phyloP scores from a whole-genome alignment of 2,329 filamentous ascomycete genomes.

The Colletotrichum liaoningense region DNA sequence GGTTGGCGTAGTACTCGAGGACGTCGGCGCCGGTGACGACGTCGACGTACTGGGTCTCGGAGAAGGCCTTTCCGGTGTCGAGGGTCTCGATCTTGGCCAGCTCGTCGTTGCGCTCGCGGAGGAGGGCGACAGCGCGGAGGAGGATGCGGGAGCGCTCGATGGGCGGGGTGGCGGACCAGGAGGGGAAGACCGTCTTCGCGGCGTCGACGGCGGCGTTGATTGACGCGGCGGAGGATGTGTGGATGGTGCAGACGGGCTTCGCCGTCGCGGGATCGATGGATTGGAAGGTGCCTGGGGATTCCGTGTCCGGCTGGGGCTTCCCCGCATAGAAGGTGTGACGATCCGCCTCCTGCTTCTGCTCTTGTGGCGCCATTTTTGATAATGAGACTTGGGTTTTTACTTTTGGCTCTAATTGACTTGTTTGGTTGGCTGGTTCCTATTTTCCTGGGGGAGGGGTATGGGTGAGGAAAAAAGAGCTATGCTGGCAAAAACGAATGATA shows the following conservation, averaged over 20 bases:
- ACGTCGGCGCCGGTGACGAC: slow-evolving; percentile 86
- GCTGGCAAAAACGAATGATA: neutral
- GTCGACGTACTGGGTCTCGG: slow-evolving; percentile 87
- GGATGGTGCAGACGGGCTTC: slow-evolving; percentile 76
- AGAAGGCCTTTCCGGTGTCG: slow-evolving; percentile 88
- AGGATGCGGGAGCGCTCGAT: slow-evolving; percentile 81
- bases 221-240: slow-evolving; percentile 74
- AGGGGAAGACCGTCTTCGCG: slow-evolving; percentile 76
- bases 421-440: neutral
- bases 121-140: slow-evolving; percentile 77
- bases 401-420: neutral
- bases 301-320: slow-evolving; percentile 69
- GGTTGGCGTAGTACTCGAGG: slow-evolving; percentile 86
- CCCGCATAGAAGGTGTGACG: slow-evolving; percentile 81
- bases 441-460: slow-evolving; percentile 2
- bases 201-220: slow-evolving; percentile 79
- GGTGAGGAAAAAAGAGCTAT: neutral
- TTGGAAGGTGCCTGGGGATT: slow-evolving; percentile 72
- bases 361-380: slow-evolving; percentile 28
- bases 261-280: slow-evolving; percentile 81
- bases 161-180: slow-evolving; percentile 82
- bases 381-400: neutral
- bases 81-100: slow-evolving; percentile 84
- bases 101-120: slow-evolving; percentile 82
- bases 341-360: slow-evolving; percentile 26